Evolutionary conservation across 2,329 filamentous ascomycete genomes (phyloP), one percentile per base, ranked within the genome.

Genomic region (Xylariaceae sp.): DNA sequence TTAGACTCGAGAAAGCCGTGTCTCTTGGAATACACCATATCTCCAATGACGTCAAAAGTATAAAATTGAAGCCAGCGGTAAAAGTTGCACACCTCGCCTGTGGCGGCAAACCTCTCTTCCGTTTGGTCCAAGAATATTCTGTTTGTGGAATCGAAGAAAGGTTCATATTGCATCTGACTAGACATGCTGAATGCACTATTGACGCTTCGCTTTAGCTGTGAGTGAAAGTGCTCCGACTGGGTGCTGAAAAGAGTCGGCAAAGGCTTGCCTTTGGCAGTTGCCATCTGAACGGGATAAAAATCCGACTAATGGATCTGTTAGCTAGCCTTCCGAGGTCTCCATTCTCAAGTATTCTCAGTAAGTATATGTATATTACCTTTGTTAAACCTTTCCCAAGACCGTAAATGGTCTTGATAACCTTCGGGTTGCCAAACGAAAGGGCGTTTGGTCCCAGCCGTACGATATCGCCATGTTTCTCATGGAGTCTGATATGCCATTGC

Each of bases 11-110:
- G 48, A 18, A 61, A 61, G 3, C 58, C 54, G 26, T 56, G 50
- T 26, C 52, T 50, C 46, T 54, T 54, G 3, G 58, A 58, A 29
- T 50, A 57, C 6, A 50, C 47, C 47, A 58, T 42, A 12, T 55
- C 49, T 3, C 54, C 58, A 7, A 58, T 61, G 1, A 61, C 52
- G 32, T 61, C 58, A 40, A 61, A 61, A 2, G 58, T 52, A 29
- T 53, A 61, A 21, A 42, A 61, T n/a, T 57, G 52, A 5, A 61
- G 52, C 58, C 58, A 61, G 20, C 32, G 40, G 19, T 50, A 50
- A 20, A 61, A 53, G 20, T 61, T 53, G 14, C 49, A 54, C 14
- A 50, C 40, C 1, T 56, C 44, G 7, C 49, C 49, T 10, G 50
- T 53, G 7, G 20, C 29, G 19, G 55, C 49, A 19, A 56, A 59